Evolutionary conservation across 805 yeast genomes (phyloP).

Genomic region (Metschnikowia koreensis): DNA sequence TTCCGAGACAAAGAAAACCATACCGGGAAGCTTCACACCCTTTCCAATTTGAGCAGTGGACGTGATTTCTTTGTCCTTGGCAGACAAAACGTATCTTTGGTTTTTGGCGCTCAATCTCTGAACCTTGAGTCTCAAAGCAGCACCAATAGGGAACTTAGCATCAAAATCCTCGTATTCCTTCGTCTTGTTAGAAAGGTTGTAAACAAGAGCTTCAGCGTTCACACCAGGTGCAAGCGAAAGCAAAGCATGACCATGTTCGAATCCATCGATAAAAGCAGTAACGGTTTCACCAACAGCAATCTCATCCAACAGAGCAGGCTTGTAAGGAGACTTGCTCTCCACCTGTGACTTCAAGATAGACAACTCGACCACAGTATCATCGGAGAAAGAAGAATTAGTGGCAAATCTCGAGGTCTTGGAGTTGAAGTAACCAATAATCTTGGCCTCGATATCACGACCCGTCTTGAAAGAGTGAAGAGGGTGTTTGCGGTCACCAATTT

Average conservation of each 20-base stretch:
- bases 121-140: constrained; percentile 61
- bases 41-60: constrained; percentile 38
- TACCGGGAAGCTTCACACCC: constrained; percentile 60
- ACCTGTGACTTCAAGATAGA: constrained; percentile 49
- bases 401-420: constrained; percentile 63
- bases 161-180: constrained; percentile 48
- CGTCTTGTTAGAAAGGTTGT: constrained; percentile 62
- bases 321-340: constrained; percentile 16
- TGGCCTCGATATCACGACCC: constrained; percentile 59
- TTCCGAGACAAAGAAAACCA: constrained; percentile 56
- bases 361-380: constrained; percentile 62
- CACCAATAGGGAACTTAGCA: constrained; percentile 66
- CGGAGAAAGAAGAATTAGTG: constrained; percentile 48
- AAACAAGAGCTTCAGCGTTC: constrained; percentile 62
- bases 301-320: constrained; percentile 16
- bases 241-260: constrained; percentile 60
- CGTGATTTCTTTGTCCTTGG: constrained; percentile 44
- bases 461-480: constrained; percentile 60
- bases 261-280: constrained; percentile 64
- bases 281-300: constrained; percentile 50
- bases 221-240: constrained; percentile 66
- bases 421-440: constrained; percentile 76
- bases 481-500: constrained; percentile 53
- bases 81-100: constrained; percentile 48
- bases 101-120: constrained; percentile 52